Conservation (phyloP, 129 eudicot genomes). For the Flaveria brownii region DNA sequence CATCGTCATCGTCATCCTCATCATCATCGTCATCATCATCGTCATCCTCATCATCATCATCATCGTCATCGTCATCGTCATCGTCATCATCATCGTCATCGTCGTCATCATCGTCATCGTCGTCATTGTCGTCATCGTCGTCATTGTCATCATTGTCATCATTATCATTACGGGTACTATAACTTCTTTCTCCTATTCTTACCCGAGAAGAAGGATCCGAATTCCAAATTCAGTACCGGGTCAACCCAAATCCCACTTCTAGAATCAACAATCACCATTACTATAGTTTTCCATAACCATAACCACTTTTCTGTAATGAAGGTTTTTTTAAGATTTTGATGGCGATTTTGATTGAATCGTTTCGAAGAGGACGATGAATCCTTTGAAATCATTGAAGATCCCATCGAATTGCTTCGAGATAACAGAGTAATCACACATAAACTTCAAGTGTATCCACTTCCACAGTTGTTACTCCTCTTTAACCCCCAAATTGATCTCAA, state of each 20-base stretch:
- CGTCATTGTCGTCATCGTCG: too few species aligned
- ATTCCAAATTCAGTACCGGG: slow-evolving; percentile 76
- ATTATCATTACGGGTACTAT: too few species aligned
- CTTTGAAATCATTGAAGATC: slow-evolving; percentile 58
- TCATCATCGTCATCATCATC: too few species aligned
- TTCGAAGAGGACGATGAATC: slow-evolving; percentile 44
- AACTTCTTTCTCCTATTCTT: neutral
- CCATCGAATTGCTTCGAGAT: slow-evolving; percentile 76
- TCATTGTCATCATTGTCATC: too few species aligned
- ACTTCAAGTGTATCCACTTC: slow-evolving; percentile 56
- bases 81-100: too few species aligned
- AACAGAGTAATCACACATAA: slow-evolving; percentile 67
- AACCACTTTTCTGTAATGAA: slow-evolving; percentile 53
- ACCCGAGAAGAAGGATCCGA: slow-evolving; percentile 58
- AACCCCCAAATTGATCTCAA: slow-evolving; percentile 69
- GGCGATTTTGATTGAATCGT: slow-evolving; percentile 30
- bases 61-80: too few species aligned
- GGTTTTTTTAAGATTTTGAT: slow-evolving; percentile 41
- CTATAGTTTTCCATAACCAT: slow-evolving; percentile 23
- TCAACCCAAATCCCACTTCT: slow-evolving; percentile 46
- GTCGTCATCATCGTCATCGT: too few species aligned
- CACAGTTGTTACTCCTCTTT: slow-evolving; percentile 76
- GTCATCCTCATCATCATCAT: too few species aligned
- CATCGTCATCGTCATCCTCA: too few species aligned
- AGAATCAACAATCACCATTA: neutral